A percentile compares a stretch with the other conserved stretches of the same genome.
Conservation (phyloP, 2,329 filamentous ascomycete species). For the Sclerotiophoma versabilis region DNA sequence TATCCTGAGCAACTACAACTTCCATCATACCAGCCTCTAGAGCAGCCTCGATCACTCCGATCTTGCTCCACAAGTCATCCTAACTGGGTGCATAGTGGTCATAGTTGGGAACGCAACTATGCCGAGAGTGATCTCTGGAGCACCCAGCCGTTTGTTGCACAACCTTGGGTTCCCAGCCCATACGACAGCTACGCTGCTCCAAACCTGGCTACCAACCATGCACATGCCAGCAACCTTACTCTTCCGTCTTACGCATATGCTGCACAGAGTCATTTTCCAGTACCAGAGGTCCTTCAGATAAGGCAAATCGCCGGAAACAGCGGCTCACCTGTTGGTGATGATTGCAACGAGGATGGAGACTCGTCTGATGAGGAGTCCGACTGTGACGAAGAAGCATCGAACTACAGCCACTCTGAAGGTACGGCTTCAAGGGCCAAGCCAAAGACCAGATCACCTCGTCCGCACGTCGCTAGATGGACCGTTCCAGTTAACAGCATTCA, state of each 20-base stretch:
- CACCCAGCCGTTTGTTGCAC: constrained; percentile 7
- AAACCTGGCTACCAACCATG: not conserved
- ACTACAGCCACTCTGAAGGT: not conserved
- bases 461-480: constrained; percentile 25
- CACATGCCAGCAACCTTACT: not conserved
- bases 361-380: constrained; percentile 6
- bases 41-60: constrained; percentile 6
- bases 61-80: constrained; percentile 5
- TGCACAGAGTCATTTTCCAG: not conserved
- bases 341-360: not conserved
- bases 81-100: not conserved
- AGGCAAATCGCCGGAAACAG: too few species aligned
- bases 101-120: constrained; percentile 10
- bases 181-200: not conserved
- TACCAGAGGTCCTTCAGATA: not conserved
- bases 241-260: not conserved
- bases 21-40: constrained; percentile 3
- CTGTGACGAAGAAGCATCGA: constrained; percentile 2
- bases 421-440: not conserved
- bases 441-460: constrained; percentile 7
- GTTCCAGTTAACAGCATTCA: constrained; percentile 1
- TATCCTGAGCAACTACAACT: constrained; percentile 10
- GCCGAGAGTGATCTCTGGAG: constrained; percentile 6
- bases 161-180: constrained; percentile 5
- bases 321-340: not conserved